These are phyloP conservation scores for Globisporangium megalacanthum DNA, from an alignment of 352 stramenopile species.

Conservation along the genomic window DNA sequence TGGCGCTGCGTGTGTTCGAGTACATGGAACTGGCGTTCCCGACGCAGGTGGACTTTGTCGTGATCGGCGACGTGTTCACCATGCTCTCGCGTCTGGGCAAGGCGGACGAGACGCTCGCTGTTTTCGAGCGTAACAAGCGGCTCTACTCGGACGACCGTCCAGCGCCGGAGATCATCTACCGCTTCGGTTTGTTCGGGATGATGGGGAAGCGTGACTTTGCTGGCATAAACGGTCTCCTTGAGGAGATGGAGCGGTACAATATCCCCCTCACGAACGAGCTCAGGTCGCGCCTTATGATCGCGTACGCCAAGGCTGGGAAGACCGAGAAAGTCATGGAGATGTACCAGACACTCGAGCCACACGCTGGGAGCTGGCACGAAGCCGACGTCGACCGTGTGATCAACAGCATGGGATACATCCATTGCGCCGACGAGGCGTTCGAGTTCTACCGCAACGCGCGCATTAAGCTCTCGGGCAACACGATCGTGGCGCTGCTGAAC, in stretches of 20 bases:
- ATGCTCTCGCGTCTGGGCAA: slow-evolving; percentile 20
- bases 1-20: slow-evolving; percentile 30
- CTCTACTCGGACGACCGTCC: slow-evolving; percentile 19
- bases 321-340: slow-evolving; percentile 30
- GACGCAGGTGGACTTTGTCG: slow-evolving; percentile 23
- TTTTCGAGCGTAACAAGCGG: slow-evolving; percentile 26
- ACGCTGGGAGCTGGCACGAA: slow-evolving; percentile 33
- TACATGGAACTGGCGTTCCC: slow-evolving; percentile 36
- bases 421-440: slow-evolving; percentile 37
- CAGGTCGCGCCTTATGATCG: slow-evolving; percentile 36
- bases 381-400: slow-evolving; percentile 49
- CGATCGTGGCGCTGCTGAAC: slow-evolving; percentile 39
- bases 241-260: slow-evolving; percentile 27
- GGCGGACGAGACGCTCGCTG: slow-evolving; percentile 14
- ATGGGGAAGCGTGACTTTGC: slow-evolving; percentile 29
- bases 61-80: slow-evolving; percentile 44
- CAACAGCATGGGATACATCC: slow-evolving; percentile 32
- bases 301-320: slow-evolving; percentile 27
- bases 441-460: slow-evolving; percentile 49
- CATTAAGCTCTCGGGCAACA: slow-evolving; percentile 35
- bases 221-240: slow-evolving; percentile 21
- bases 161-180: slow-evolving; percentile 52
- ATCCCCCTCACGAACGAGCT: slow-evolving; percentile 36
- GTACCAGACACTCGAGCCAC: slow-evolving; percentile 21
- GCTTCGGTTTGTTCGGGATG: slow-evolving; percentile 42